phyloP scores from a whole-genome alignment of 1,284 basidiomycete genomes.

The Mycocalia duriaeana region DNA sequence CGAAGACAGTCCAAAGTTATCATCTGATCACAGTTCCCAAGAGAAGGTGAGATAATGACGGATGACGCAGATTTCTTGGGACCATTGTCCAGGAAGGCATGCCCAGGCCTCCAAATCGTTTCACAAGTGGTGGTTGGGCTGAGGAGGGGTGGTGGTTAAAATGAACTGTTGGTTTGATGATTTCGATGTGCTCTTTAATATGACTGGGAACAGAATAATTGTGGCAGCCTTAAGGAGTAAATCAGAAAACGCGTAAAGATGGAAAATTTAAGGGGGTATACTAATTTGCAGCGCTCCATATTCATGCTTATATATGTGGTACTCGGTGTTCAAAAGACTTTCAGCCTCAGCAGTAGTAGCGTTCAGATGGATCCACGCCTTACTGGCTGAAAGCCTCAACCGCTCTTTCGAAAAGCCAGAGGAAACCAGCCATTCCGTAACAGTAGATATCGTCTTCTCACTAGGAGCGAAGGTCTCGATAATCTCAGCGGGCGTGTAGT shows the following conservation, averaged over 20 bases:
- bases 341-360: constrained; percentile 42
- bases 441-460: constrained; percentile 33
- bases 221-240: constrained; percentile 34
- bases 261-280: too few relatives aligned
- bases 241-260: too few relatives aligned
- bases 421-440: constrained; percentile 38
- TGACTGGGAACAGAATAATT: constrained; percentile 40
- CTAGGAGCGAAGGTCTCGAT: constrained; percentile 28
- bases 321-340: constrained; percentile 43
- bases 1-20: constrained; percentile 46
- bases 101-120: constrained; percentile 23
- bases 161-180: constrained; percentile 44
- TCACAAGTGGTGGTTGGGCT: neutral
- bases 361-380: constrained; percentile 44
- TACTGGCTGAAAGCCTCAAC: constrained; percentile 32
- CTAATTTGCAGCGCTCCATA: too few relatives aligned
- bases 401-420: constrained; percentile 35
- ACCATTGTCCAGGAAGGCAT: constrained; percentile 22
- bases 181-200: constrained; percentile 37
- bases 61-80: constrained; percentile 32
- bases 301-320: constrained; percentile 39
- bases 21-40: constrained; percentile 35
- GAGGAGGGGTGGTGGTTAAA: constrained; percentile 28
- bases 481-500: constrained; percentile 27
- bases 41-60: constrained; percentile 20